Evolutionary conservation across 768 basidiomycete genomes (phyloP).

Genomic region (Suillus alpinus): DNA sequence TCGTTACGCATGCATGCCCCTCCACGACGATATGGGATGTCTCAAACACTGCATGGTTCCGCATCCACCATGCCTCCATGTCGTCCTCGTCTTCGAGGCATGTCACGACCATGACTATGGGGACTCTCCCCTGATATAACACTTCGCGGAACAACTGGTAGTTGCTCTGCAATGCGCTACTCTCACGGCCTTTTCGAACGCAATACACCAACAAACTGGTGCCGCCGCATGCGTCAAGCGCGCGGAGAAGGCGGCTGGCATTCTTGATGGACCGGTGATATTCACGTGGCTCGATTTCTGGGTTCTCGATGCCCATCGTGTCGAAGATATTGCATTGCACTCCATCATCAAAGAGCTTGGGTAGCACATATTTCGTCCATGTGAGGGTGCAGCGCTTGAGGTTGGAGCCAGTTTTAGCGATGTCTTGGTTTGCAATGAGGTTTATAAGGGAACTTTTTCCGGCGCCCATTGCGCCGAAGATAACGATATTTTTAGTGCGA

Average conservation of each 20-base stretch:
- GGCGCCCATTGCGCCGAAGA: slow-evolving; percentile 31
- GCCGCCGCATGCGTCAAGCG: slow-evolving; percentile 22
- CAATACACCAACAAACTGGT: slow-evolving; percentile 38
- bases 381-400: slow-evolving; percentile 34
- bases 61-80: slow-evolving; percentile 37
- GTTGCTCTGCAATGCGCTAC: slow-evolving; percentile 31
- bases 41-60: slow-evolving; percentile 25
- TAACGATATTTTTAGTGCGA: slow-evolving; percentile 24
- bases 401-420: slow-evolving; percentile 31
- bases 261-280: slow-evolving; percentile 30
- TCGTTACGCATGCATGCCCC: slow-evolving; percentile 42
- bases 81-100: slow-evolving; percentile 34
- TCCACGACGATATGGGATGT: slow-evolving; percentile 25
- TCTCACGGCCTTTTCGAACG: slow-evolving; percentile 33
- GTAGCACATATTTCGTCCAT: slow-evolving; percentile 22
- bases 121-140: slow-evolving; percentile 37
- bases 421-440: slow-evolving; percentile 30
- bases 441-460: slow-evolving; percentile 47
- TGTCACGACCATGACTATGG: slow-evolving; percentile 39
- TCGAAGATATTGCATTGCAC: slow-evolving; percentile 25
- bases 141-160: slow-evolving; percentile 39
- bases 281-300: slow-evolving; percentile 24
- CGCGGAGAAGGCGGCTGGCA: slow-evolving; percentile 23
- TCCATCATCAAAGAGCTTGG: slow-evolving; percentile 1
- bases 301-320: slow-evolving; percentile 30